phyloP scores from a whole-genome alignment of 2,329 filamentous ascomycete genomes.

The Hypoxylon sp. region DNA sequence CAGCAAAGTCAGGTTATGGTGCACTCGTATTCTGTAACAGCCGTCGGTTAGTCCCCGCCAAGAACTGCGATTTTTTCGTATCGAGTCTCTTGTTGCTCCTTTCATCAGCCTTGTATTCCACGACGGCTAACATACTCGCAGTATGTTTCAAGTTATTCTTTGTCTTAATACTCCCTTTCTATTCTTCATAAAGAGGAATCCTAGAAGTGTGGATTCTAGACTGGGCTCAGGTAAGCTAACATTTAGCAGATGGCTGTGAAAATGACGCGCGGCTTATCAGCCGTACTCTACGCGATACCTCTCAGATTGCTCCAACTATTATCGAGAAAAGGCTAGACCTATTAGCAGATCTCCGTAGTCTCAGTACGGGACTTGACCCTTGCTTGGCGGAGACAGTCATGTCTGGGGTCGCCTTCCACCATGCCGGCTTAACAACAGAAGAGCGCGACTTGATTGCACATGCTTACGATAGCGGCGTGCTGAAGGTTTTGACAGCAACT shows the following conservation, averaged over 20 bases:
- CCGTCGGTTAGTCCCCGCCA: constrained; percentile 57
- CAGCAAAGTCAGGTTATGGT: constrained; percentile 77
- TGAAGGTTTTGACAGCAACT: constrained; percentile 82
- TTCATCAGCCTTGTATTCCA: not conserved
- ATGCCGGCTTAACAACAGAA: constrained; percentile 80
- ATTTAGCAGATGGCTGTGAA: constrained; percentile 69
- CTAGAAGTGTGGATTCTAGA: not conserved
- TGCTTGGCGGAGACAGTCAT: constrained; percentile 75
- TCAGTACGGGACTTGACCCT: constrained; percentile 76
- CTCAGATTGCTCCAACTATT: constrained; percentile 63
- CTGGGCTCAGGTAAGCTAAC: constrained; percentile 22
- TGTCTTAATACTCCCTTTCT: not conserved
- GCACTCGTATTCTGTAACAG: constrained; percentile 82
- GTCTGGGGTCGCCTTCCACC: constrained; percentile 80
- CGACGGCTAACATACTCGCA: constrained; percentile 30
- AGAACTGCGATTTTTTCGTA: not conserved
- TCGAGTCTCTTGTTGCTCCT: not conserved
- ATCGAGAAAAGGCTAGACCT: constrained; percentile 74
- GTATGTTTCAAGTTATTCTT: constrained; percentile 27
- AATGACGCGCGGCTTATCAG: constrained; percentile 77
- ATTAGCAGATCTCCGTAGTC: constrained; percentile 75
- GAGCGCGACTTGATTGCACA: constrained; percentile 80
- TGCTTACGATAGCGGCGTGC: constrained; percentile 77
- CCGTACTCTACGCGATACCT: constrained; percentile 71
- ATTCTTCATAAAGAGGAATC: not conserved